These are phyloP conservation scores for Butyriboletus loyo DNA, from an alignment of 768 basidiomycete genomes.

Conservation along the genomic window DNA sequence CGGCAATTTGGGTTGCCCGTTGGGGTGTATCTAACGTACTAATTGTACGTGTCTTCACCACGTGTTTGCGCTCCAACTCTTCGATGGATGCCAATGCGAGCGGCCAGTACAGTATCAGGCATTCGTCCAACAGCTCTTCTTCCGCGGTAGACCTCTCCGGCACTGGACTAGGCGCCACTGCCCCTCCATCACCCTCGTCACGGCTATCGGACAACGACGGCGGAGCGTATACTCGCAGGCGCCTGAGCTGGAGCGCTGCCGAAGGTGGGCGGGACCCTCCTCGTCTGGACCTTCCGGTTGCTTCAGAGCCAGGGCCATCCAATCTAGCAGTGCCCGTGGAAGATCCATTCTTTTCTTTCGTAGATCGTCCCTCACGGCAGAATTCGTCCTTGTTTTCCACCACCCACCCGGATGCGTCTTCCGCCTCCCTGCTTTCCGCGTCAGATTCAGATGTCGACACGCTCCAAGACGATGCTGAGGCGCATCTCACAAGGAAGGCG, in stretches of 20 bases:
- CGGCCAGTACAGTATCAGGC: conserved; percentile 1
- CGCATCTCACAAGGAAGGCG: conserved; percentile 52
- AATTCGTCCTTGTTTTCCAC: conserved; percentile 39
- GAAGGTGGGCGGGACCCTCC: conserved; percentile 49
- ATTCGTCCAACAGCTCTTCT: conserved; percentile 40
- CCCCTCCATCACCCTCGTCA: conserved; percentile 52
- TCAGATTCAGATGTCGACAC: conserved; percentile 36
- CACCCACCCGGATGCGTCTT: conserved; percentile 48
- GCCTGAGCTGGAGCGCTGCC: conserved; percentile 55
- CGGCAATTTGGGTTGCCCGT: background rate
- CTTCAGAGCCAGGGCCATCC: conserved; percentile 20
- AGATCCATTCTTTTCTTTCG: conserved; percentile 50
- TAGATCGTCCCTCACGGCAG: conserved; percentile 32
- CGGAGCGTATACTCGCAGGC: conserved; percentile 43
- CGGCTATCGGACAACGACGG: conserved; percentile 32
- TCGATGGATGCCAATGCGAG: conserved; percentile 14
- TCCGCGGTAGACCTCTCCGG: conserved; percentile 55
- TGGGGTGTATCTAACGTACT: background rate
- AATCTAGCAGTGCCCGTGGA: conserved; percentile 28
- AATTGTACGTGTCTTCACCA: background rate
- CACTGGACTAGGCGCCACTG: conserved; percentile 42
- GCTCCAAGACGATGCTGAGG: conserved; percentile 56
- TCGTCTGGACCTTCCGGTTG: conserved; percentile 33
- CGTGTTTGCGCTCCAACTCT: background rate
- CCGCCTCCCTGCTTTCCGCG: conserved; percentile 46